Conservation (phyloP, 1,284 basidiomycete species). For the Porodaedalea pini region DNA sequence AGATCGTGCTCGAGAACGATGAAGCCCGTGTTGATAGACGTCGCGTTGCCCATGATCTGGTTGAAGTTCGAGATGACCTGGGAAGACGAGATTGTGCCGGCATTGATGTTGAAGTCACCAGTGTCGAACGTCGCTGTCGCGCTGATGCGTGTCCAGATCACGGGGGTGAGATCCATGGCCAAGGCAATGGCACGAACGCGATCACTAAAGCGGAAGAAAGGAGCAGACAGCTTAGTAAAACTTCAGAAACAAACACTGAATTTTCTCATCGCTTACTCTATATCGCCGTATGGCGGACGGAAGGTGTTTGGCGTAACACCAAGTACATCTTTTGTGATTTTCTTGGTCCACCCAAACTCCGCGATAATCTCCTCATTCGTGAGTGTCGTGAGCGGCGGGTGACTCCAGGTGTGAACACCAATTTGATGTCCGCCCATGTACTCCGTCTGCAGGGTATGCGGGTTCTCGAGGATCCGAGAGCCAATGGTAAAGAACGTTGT, state of each 20-base stretch:
- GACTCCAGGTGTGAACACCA: constrained; percentile 68
- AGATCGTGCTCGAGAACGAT: constrained; percentile 77
- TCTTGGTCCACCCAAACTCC: constrained; percentile 83
- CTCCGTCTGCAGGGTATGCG: constrained; percentile 63
- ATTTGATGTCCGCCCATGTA: constrained; percentile 72
- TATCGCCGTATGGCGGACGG: constrained; percentile 67
- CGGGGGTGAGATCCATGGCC: constrained; percentile 64
- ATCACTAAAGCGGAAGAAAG: constrained; percentile 45
- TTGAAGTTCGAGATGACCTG: constrained; percentile 65
- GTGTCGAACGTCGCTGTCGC: constrained; percentile 62
- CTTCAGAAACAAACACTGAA: not conserved
- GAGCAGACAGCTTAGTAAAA: not conserved
- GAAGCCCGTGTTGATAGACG: constrained; percentile 52
- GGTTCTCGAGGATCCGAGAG: constrained; percentile 65
- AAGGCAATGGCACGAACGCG: constrained; percentile 75
- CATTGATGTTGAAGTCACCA: constrained; percentile 73
- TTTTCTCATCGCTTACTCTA: constrained; percentile 45
- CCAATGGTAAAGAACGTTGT: constrained; percentile 88
- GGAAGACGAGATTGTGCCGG: constrained; percentile 55
- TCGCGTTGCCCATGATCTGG: constrained; percentile 53
- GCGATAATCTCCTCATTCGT: constrained; percentile 84
- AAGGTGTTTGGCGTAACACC: constrained; percentile 68
- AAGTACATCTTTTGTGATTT: constrained; percentile 76
- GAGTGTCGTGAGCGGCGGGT: constrained; percentile 66
- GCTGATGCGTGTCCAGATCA: constrained; percentile 66